A percentile compares a stretch with the other conserved stretches of the same genome.
phyloP scores from a whole-genome alignment of 2,329 filamentous ascomycete species.

The Aureobasidium sp. region DNA sequence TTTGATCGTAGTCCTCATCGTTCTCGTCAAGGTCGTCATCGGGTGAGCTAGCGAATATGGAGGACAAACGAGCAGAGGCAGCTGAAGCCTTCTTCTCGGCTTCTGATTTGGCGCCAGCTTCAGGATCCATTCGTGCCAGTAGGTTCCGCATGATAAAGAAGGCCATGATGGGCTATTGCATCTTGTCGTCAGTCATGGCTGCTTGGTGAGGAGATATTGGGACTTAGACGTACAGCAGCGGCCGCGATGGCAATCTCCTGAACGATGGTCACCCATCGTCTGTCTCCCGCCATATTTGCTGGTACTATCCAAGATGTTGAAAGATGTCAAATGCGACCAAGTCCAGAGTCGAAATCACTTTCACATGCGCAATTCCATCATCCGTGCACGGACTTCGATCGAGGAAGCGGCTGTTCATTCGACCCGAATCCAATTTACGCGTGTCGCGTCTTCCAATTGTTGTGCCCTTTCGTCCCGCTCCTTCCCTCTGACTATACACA shows the following conservation, averaged over 20 bases:
- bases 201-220: background rate
- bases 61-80: constrained; percentile 65
- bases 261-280: constrained; percentile 3
- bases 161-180: constrained; percentile 48
- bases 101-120: constrained; percentile 82
- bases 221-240: background rate
- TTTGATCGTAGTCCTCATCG: constrained; percentile 20
- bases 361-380: constrained; percentile 3
- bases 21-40: constrained; percentile 29
- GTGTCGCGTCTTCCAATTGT: constrained; percentile 3
- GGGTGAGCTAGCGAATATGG: constrained; percentile 38
- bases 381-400: background rate
- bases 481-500: background rate
- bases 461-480: background rate
- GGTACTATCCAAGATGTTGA: background rate
- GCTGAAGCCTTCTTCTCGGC: constrained; percentile 73
- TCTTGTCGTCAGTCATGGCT: constrained; percentile 2
- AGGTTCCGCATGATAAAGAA: constrained; percentile 66
- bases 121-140: constrained; percentile 65
- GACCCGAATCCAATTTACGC: background rate
- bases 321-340: background rate
- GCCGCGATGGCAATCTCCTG: constrained; percentile 10
- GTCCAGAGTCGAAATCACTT: background rate
- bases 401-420: background rate
- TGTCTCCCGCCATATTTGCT: constrained; percentile 1